phyloP scores from a whole-genome alignment of 2,329 filamentous ascomycete species.

The Aspergillus aculeatus region DNA sequence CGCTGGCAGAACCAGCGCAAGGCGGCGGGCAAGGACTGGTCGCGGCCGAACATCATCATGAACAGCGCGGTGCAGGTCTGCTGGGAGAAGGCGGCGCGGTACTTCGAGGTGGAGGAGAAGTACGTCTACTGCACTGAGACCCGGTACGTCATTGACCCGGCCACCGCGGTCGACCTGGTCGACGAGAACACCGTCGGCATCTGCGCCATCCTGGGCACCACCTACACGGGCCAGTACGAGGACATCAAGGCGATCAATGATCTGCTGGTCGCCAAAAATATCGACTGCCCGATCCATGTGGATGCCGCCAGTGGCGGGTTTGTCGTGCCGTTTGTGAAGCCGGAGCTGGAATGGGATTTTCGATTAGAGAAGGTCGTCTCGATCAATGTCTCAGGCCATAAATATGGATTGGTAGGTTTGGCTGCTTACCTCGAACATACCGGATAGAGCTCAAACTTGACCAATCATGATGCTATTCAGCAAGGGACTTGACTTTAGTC shows the following conservation, averaged over 20 bases:
- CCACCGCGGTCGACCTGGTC: constrained; percentile 63
- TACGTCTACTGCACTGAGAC: constrained; percentile 50
- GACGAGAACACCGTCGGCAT: constrained; percentile 78
- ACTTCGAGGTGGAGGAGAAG: constrained; percentile 67
- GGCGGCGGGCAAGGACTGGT: constrained; percentile 61
- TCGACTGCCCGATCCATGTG: constrained; percentile 55
- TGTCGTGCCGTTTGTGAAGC: constrained; percentile 43
- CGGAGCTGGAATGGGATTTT: constrained; percentile 31
- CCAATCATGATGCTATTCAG: not conserved
- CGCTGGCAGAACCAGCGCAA: constrained; percentile 66
- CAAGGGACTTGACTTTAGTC: too few relatives aligned
- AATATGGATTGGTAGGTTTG: constrained; percentile 48
- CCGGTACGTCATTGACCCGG: constrained; percentile 65
- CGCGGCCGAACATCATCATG: constrained; percentile 71
- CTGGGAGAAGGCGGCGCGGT: constrained; percentile 69
- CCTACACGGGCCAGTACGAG: constrained; percentile 73
- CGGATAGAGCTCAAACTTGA: not conserved
- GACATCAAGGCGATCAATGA: constrained; percentile 67
- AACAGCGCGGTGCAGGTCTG: constrained; percentile 71
- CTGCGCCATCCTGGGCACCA: constrained; percentile 69
- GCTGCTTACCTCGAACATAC: too few relatives aligned
- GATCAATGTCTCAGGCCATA: constrained; percentile 59
- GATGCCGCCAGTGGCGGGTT: constrained; percentile 46
- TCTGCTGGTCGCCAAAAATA: constrained; percentile 55
- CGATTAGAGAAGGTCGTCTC: constrained; percentile 38